Evolutionary conservation across 345 rosid species (phyloP).

Genomic region (Gossypioides kirkii): DNA sequence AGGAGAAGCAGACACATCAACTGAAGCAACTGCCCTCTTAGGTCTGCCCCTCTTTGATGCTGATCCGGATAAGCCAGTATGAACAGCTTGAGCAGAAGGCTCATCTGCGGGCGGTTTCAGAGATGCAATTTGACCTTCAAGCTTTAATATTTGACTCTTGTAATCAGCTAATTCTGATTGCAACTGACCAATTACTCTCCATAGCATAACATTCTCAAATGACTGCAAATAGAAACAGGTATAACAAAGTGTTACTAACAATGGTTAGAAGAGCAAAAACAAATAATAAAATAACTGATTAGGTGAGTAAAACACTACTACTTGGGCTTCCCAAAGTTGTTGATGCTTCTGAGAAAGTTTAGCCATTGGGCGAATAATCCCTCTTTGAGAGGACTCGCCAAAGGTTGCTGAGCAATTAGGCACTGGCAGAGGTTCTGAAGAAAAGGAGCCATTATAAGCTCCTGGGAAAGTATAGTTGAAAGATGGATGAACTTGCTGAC

Average conservation of each 20-base stretch:
- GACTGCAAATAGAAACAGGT: constrained; percentile 24
- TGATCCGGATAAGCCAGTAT: constrained; percentile 17
- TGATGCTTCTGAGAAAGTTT: constrained; percentile 44
- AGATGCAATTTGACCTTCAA: constrained; percentile 34
- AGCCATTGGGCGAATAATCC: constrained; percentile 25
- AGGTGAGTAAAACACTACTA: constrained; percentile 17
- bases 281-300: neutral
- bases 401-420: constrained; percentile 18
- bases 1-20: constrained; percentile 21
- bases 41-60: constrained; percentile 35
- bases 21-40: constrained; percentile 25
- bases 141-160: constrained; percentile 26
- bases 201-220: constrained; percentile 32
- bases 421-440: constrained; percentile 11
- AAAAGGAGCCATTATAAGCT: constrained; percentile 17
- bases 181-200: constrained; percentile 27
- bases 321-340: constrained; percentile 42
- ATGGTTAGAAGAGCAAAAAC: neutral
- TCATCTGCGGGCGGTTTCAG: constrained; percentile 19
- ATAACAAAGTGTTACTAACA: neutral
- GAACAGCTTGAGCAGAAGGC: constrained; percentile 8
- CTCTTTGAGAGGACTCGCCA: constrained; percentile 25
- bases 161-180: constrained; percentile 35
- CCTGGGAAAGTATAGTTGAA: constrained; percentile 16
- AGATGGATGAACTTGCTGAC: constrained; percentile 27